A percentile compares a stretch with the other conserved stretches of the same genome.
phyloP scores from a whole-genome alignment of 2,329 filamentous ascomycete species.

The Fonsecaea pugnacius region DNA sequence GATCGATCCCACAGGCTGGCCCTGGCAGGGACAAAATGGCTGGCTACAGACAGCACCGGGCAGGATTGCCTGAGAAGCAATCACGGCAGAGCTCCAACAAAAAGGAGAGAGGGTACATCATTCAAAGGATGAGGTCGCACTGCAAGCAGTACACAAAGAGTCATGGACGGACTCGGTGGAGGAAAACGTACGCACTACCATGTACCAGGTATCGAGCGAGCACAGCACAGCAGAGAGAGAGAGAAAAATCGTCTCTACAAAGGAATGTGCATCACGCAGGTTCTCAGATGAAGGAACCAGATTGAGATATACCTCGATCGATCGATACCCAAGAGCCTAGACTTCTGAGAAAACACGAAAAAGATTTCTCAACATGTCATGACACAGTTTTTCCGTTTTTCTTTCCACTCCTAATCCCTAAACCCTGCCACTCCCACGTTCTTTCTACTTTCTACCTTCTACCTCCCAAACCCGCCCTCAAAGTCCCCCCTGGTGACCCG shows the following conservation, averaged over 20 bases:
- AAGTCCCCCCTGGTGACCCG: conserved; percentile 42
- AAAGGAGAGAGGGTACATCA: too few species aligned
- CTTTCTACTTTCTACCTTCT: neutral
- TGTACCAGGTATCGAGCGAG: neutral
- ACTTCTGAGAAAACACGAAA: too few species aligned
- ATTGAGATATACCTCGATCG: too few species aligned
- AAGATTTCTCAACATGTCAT: neutral
- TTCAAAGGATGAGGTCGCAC: neutral
- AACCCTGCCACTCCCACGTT: too few species aligned
- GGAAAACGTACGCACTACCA: neutral
- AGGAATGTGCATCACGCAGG: neutral
- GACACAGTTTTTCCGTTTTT: neutral
- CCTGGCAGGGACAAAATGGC: too few species aligned
- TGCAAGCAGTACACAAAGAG: neutral
- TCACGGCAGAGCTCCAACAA: too few species aligned
- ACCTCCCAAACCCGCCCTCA: neutral
- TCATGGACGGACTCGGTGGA: neutral
- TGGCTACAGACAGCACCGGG: too few species aligned
- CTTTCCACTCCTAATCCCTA: too few species aligned
- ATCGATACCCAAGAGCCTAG: too few species aligned
- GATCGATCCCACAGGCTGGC: too few species aligned
- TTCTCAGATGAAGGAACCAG: too few species aligned
- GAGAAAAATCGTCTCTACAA: neutral
- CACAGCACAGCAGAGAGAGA: neutral
- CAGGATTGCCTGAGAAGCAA: too few species aligned